phyloP scores from a whole-genome alignment of 2,329 filamentous ascomycete genomes.

The Lomentospora prolificans region DNA sequence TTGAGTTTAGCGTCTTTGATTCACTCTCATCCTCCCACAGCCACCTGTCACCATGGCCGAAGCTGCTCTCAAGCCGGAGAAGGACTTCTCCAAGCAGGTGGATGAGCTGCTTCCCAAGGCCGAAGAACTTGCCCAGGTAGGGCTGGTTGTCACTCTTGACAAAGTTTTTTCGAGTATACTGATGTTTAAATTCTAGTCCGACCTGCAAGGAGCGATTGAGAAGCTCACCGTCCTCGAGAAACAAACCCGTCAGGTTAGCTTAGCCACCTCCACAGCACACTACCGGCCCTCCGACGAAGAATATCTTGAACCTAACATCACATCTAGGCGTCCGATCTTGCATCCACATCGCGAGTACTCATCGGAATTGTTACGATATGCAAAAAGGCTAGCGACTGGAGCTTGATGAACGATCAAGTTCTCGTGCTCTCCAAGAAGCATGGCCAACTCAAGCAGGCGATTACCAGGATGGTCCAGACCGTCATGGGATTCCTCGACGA shows the following conservation, averaged over 20 bases:
- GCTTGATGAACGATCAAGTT: conserved; percentile 91
- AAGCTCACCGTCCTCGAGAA: conserved; percentile 90
- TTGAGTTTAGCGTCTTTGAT: neutral
- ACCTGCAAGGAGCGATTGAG: conserved; percentile 82
- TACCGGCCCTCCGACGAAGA: conserved; percentile 12
- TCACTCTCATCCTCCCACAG: neutral
- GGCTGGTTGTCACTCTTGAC: conserved; percentile 11
- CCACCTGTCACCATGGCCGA: conserved; percentile 55
- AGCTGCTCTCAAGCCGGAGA: conserved; percentile 81
- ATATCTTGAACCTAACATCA: conserved; percentile 17
- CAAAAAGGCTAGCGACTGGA: conserved; percentile 89
- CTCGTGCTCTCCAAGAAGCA: conserved; percentile 97
- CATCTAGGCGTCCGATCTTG: conserved; percentile 81
- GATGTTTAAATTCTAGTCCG: conserved; percentile 37
- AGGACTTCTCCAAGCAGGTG: conserved; percentile 96
- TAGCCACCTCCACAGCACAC: conserved; percentile 10
- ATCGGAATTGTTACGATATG: conserved; percentile 86
- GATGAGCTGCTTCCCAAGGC: conserved; percentile 87
- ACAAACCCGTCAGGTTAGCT: conserved; percentile 81
- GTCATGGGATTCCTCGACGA: conserved; percentile 88
- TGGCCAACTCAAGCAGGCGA: conserved; percentile 97
- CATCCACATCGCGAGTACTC: conserved; percentile 83
- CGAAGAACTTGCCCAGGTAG: conserved; percentile 76
- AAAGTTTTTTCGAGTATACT: no score
- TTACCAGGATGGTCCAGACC: conserved; percentile 96